Percentiles rank a stretch among this genome's conserved stretches.
Evolutionary conservation across 2,329 filamentous ascomycete species (phyloP).

Genomic region (Alternaria triticina): DNA sequence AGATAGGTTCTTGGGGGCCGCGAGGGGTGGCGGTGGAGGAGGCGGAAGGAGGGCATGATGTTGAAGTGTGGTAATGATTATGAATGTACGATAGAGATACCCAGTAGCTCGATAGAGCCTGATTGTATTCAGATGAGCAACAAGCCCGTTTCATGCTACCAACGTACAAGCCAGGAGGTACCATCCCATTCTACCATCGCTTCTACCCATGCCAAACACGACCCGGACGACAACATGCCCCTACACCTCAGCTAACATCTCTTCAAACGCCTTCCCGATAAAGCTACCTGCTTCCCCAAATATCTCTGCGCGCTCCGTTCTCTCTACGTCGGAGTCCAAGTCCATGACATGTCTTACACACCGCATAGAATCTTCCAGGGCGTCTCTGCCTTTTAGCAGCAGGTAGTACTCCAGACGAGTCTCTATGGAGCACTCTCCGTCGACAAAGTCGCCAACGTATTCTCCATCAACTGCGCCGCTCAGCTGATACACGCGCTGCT

Average conservation of each 20-base stretch:
- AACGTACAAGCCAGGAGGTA: not conserved
- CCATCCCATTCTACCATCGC: not conserved
- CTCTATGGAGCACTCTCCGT: constrained; percentile 19
- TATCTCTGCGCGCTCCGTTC: constrained; percentile 5
- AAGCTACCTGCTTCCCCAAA: constrained; percentile 25
- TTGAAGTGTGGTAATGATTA: not conserved
- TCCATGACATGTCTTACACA: constrained; percentile 12
- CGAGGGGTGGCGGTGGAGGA: constrained; percentile 20
- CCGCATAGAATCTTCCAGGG: constrained; percentile 21
- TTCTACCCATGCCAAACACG: no score
- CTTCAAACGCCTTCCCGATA: constrained; percentile 12
- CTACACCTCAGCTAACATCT: not conserved
- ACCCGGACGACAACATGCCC: not conserved
- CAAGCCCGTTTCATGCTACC: not conserved
- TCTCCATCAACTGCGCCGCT: not conserved
- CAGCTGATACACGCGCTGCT: constrained; percentile 13
- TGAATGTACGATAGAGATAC: constrained; percentile 7
- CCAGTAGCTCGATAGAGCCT: not conserved
- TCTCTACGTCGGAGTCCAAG: constrained; percentile 13
- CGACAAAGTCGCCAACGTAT: constrained; percentile 9
- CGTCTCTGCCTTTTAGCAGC: constrained; percentile 16
- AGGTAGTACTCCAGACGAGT: constrained; percentile 25
- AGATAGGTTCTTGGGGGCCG: constrained; percentile 35
- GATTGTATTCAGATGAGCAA: not conserved
- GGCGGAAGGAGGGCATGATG: constrained; percentile 18